Evolutionary conservation across 305 asterid species (phyloP), one percentile per base, ranked within the genome.

Genomic region (Fraxinus nigra): DNA sequence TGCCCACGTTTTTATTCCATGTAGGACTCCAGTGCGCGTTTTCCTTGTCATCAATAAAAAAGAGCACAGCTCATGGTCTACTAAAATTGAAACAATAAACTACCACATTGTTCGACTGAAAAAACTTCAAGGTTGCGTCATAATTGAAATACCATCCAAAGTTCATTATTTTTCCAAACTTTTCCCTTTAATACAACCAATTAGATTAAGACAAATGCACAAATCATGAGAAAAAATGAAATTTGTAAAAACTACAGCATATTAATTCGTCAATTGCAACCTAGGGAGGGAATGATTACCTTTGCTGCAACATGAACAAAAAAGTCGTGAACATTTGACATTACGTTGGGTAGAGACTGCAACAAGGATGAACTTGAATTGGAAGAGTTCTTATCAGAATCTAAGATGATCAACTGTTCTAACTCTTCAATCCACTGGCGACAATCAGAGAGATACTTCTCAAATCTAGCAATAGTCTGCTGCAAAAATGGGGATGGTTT

Each of bases 291-390:
- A 11, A 67, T 13, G 38, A 81, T 86, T 94, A 96, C 99, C 99
- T 94, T 96, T 72, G 99, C 92, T 67, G 99, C 99, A 72, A 95
- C 97, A 82, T 95, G 98, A 84, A 95, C 97, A 84, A 93, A 95
- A 87, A 91, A 95, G 83, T 85, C 97, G 80, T 95, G 97, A 22
- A 95, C 98, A 88, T 95, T 93, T 82, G 89, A 83, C 93, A 95
- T 87, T 87, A 93, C 94, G 82, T 92, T 92, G 48, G 98, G 98
- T 82, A 95, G 92, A 84, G 98, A 95, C 80, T 90, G 97, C 90
- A 94, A 87, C 86, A 94, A 86, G n/a, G 99, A 92, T 30, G 94
- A 87, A 83, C 86, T 89, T 30, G 92, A 83, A 85, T 85, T 87
- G 76, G 82, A 78, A 79, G 92, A 87, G 78, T 91, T 90, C 86